These are phyloP conservation scores for Ramularia collo-cygni DNA, from an alignment of 2,329 filamentous ascomycete species.

Conservation along the genomic window DNA sequence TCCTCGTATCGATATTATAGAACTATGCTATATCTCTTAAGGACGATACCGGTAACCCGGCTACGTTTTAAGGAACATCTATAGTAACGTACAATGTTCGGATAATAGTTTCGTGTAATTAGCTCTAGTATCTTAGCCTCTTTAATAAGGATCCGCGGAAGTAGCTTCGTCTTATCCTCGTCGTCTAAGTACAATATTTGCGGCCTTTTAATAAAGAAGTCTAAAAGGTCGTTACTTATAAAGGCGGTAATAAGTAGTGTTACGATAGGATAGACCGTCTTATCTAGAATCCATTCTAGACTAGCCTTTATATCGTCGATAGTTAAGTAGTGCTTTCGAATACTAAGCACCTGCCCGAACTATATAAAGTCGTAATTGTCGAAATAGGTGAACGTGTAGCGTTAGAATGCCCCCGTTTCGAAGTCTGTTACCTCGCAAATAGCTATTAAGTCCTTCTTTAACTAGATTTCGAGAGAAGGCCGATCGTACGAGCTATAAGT, in stretches of 20 bases:
- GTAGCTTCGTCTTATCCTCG: conserved; percentile 9
- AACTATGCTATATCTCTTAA: conserved; percentile 14
- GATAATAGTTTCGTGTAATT: conserved; percentile 14
- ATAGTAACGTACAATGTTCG: conserved; percentile 18
- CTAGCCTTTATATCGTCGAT: conserved; percentile 4
- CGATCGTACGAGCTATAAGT: too few species aligned
- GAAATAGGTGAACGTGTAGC: conserved; percentile 16
- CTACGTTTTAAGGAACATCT: conserved; percentile 17
- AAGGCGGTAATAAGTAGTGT: conserved; percentile 1
- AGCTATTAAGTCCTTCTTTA: conserved; percentile 13
- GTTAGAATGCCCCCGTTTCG: conserved; percentile 13
- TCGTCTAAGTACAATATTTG: conserved; percentile 15
- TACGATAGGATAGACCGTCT: conserved; percentile 5
- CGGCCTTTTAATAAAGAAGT: conserved; percentile 19
- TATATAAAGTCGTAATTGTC: conserved; percentile 15
- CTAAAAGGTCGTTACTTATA: not conserved
- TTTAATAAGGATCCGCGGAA: conserved; percentile 16
- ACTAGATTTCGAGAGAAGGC: conserved; percentile 6
- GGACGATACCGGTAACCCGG: conserved; percentile 15
- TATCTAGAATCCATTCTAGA: conserved; percentile 6
- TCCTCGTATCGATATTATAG: conserved; percentile 15
- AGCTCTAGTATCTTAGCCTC: conserved; percentile 17
- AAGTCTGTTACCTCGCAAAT: conserved; percentile 14
- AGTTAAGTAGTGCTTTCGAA: conserved; percentile 15
- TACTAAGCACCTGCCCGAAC: conserved; percentile 13